Conservation (phyloP, 176 grass and related monocot genomes). For the Avena sativa region DNA sequence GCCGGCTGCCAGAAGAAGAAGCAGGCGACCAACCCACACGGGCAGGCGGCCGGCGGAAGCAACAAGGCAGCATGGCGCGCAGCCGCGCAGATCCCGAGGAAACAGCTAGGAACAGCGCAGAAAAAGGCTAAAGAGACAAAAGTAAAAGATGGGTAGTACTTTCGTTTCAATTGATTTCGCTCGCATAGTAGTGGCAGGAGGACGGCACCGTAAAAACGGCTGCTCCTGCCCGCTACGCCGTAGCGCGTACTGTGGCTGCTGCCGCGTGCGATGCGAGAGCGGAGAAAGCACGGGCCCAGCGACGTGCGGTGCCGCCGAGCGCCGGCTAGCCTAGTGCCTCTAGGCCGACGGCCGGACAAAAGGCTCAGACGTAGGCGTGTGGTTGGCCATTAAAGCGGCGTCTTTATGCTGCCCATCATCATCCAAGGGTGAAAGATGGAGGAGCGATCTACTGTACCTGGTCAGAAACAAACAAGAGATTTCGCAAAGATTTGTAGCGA, state of each 20-base stretch:
- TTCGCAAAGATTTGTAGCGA: background rate
- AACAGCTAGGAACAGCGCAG: constrained; percentile 41
- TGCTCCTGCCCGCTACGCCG: background rate
- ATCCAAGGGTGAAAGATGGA: background rate
- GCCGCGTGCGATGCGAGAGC: background rate
- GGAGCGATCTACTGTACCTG: background rate
- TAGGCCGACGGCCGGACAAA: constrained; percentile 28
- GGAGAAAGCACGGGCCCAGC: constrained; percentile 25
- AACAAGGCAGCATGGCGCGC: background rate
- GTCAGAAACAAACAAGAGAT: background rate
- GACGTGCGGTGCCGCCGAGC: constrained; percentile 45
- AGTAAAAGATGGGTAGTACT: constrained; percentile 6
- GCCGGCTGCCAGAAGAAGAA: constrained; percentile 1
- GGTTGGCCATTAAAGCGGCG: constrained; percentile 46
- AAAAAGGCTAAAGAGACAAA: constrained; percentile 45
- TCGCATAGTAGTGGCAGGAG: background rate
- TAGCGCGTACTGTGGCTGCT: background rate
- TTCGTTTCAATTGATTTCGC: background rate
- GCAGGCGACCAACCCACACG: constrained; percentile 32
- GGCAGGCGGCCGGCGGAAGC: background rate
- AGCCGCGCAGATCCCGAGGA: constrained; percentile 45
- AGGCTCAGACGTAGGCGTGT: constrained; percentile 22
- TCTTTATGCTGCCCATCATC: constrained; percentile 29
- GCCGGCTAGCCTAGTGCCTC: constrained; percentile 41
- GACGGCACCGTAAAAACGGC: constrained; percentile 34